Evolutionary conservation across 2,329 filamentous ascomycete species (phyloP).

Genomic region (Xylaria sp.): DNA sequence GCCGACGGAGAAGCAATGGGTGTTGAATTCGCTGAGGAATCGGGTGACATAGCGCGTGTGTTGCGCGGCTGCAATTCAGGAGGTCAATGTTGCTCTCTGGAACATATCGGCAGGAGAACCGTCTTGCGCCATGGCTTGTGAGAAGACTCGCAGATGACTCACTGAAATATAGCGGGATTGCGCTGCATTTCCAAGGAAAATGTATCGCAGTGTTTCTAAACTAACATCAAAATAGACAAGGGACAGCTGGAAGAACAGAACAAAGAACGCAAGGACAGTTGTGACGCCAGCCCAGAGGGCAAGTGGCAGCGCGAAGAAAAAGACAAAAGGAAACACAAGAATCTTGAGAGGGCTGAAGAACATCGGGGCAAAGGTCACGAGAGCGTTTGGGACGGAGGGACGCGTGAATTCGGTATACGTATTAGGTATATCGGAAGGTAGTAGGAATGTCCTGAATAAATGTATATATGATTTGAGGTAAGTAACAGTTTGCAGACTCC

Average conservation of each 20-base stretch:
- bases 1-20: slow-evolving; percentile 20
- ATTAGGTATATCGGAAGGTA: neutral
- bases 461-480: neutral
- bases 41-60: slow-evolving; percentile 16
- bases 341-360: slow-evolving; percentile 50
- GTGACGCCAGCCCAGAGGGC: slow-evolving; percentile 59
- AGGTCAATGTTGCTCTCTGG: neutral
- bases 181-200: slow-evolving; percentile 41
- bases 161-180: slow-evolving; percentile 29
- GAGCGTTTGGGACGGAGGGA: slow-evolving; percentile 1
- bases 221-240: slow-evolving; percentile 60
- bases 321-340: slow-evolving; percentile 57
- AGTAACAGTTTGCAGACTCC: slow-evolving; percentile 10
- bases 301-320: slow-evolving; percentile 58
- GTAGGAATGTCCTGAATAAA: neutral
- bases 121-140: neutral
- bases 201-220: slow-evolving; percentile 51
- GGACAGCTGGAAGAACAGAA: slow-evolving; percentile 55
- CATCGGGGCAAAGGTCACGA: slow-evolving; percentile 35
- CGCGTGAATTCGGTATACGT: neutral
- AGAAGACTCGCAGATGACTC: neutral
- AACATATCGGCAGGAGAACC: neutral
- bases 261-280: slow-evolving; percentile 54
- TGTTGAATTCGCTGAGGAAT: slow-evolving; percentile 19
- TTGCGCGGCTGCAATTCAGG: slow-evolving; percentile 16